Evolutionary conservation across 163 green algal species (phyloP), one percentile per base, ranked within the genome.

Genomic region (Picocystis sp.): DNA sequence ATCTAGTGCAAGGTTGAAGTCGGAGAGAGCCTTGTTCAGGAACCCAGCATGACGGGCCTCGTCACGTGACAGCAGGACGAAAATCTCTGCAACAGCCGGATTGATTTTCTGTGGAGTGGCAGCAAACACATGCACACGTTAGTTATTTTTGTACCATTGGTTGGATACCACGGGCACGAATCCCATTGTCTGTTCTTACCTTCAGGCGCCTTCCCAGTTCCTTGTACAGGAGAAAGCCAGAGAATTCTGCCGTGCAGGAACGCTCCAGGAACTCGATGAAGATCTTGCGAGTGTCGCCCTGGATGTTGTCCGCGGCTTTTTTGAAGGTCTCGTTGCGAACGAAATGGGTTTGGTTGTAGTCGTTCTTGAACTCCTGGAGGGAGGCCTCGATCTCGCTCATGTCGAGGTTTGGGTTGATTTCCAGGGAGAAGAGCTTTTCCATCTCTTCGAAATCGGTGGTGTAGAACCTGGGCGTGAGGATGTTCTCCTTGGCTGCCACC

Each of bases 251-350:
- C 23, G 89, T 98, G 81, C 89, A 98, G 6, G 81, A 93, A 43
- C 89, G 79, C 76, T 98, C 89, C 60, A 98, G 68, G 70, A 98
- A 98, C 80, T 98, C 89, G n/a, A 96, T 81, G 64, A 97, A 97
- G 66, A 97, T 95, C 58, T 91, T 88, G 56, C 87, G 71, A 2
- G 76, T 75, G n/a, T 70, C 58, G 45, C 87, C 86, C 61, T 81
- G 52, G 43, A 80, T 72, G 24, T 65, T 60, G 42, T 76, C 70
- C 15, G 70, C 70, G 2, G 70, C 70, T 15, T 17, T 49, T 69
- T 86, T 86, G 72, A 95, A 95, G 48, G 71, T 74, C 25, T 92
- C 78, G 50, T 94, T 94, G 45, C 89, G 76, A 24, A 98, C 89
- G 73, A 98, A 98, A 70, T 98, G 89, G 22, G 67, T 81, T 72